Percentiles rank a stretch among this genome's conserved stretches.
These are phyloP conservation scores for Corymbia citriodora DNA, from an alignment of 441 rosid species.

Conservation along the genomic window DNA sequence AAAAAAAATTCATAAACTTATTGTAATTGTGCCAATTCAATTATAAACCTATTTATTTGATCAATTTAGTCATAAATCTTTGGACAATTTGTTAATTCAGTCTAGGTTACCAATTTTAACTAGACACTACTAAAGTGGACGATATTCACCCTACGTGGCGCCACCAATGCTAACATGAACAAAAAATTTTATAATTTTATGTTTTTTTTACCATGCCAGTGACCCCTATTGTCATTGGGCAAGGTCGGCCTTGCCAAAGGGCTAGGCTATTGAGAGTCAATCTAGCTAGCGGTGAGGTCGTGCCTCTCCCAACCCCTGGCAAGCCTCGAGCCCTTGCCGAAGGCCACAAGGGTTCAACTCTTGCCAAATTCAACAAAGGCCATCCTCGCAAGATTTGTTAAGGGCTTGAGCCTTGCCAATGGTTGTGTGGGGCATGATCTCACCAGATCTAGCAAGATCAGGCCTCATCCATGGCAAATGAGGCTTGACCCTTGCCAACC, in stretches of 20 bases:
- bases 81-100: too few relatives aligned
- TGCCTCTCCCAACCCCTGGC: background rate
- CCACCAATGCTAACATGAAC: accelerated
- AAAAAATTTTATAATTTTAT: too few relatives aligned
- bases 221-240: background rate
- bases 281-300: accelerated
- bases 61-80: too few relatives aligned
- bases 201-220: background rate
- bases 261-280: background rate
- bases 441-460: background rate
- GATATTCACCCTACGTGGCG: background rate
- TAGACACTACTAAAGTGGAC: background rate
- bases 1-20: too few relatives aligned
- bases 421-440: background rate
- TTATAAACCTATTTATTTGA: too few relatives aligned
- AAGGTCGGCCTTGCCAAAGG: background rate
- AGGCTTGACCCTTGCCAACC: background rate
- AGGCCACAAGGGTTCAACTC: background rate
- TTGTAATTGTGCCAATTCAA: too few relatives aligned
- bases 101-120: background rate
- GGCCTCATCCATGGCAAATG: accelerated
- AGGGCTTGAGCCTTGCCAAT: background rate
- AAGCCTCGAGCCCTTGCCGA: accelerated
- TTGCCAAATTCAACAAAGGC: background rate
- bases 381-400: background rate